Evolutionary conservation across 192 early-diverging fungal genomes (phyloP).

Genomic region (Backusella tuberculispora): DNA sequence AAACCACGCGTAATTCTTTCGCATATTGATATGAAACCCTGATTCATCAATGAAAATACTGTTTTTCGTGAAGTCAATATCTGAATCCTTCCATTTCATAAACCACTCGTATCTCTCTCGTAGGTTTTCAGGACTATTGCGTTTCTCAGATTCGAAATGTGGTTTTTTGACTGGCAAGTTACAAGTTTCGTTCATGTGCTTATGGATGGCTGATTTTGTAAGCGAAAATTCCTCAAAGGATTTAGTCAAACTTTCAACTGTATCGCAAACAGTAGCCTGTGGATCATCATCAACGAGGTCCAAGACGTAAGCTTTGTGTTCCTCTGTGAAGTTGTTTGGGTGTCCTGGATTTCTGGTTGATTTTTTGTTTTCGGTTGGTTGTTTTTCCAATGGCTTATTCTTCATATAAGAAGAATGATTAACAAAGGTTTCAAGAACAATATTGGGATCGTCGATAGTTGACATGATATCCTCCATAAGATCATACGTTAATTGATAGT

Average conservation of each 20-base stretch:
- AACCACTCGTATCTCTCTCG: constrained; percentile 25
- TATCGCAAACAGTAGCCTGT: constrained; percentile 9
- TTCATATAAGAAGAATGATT: constrained; percentile 18
- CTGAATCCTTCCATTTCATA: constrained; percentile 22
- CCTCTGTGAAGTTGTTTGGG: constrained; percentile 20
- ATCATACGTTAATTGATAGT: too few relatives aligned
- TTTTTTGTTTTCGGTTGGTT: constrained; percentile 10
- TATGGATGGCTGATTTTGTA: constrained; percentile 14
- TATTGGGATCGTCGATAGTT: constrained; percentile 15
- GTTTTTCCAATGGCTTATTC: constrained; percentile 20
- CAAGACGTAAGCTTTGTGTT: not conserved
- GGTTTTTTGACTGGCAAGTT: constrained; percentile 3
- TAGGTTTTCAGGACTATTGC: constrained; percentile 21
- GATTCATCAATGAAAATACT: constrained; percentile 21
- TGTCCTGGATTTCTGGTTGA: constrained; percentile 11
- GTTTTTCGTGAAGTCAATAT: constrained; percentile 7
- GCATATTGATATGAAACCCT: constrained; percentile 18
- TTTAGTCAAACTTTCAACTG: not conserved
- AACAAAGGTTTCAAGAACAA: constrained; percentile 16
- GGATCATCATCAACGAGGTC: constrained; percentile 8
- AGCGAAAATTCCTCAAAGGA: constrained; percentile 11
- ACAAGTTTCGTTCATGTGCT: constrained; percentile 17
- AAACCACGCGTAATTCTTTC: constrained; percentile 9
- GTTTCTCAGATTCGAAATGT: constrained; percentile 14
- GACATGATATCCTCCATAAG: too few relatives aligned